Conservation (phyloP, 2,329 filamentous ascomycete species). For the Nemania abortiva region DNA sequence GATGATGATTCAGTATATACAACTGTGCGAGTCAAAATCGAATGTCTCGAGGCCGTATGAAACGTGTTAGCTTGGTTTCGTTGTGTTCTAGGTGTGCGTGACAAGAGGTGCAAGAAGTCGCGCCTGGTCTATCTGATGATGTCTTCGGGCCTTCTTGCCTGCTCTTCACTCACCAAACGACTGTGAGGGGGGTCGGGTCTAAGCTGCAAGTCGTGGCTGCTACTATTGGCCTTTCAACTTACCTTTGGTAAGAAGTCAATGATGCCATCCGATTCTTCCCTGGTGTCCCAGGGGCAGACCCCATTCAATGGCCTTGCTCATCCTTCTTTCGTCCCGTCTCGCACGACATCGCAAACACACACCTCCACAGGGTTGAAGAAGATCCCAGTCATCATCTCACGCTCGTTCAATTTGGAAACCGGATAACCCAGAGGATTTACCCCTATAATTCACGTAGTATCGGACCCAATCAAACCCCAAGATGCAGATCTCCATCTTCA, state of each 20-base stretch:
- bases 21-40: neutral
- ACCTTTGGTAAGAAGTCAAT: neutral
- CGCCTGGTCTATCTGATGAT: neutral
- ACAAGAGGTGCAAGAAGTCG: constrained; percentile 11
- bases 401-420: constrained; percentile 16
- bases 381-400: constrained; percentile 10
- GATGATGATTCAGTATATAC: neutral
- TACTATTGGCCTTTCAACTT: neutral
- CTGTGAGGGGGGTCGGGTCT: neutral
- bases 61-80: neutral
- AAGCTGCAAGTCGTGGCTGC: constrained; percentile 16
- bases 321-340: constrained; percentile 17
- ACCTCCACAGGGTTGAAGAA: neutral
- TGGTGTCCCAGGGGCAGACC: neutral
- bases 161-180: constrained; percentile 1
- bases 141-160: constrained; percentile 1
- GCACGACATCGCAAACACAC: neutral
- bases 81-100: neutral
- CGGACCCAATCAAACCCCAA: constrained; percentile 22
- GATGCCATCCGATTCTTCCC: neutral
- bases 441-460: neutral
- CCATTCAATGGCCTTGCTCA: neutral
- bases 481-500: constrained; percentile 32
- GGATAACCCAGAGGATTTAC: constrained; percentile 10
- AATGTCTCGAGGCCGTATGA: neutral